These are phyloP conservation scores for Plectranthus barbatus DNA, from an alignment of 257 asterid species.

Conservation along the genomic window DNA sequence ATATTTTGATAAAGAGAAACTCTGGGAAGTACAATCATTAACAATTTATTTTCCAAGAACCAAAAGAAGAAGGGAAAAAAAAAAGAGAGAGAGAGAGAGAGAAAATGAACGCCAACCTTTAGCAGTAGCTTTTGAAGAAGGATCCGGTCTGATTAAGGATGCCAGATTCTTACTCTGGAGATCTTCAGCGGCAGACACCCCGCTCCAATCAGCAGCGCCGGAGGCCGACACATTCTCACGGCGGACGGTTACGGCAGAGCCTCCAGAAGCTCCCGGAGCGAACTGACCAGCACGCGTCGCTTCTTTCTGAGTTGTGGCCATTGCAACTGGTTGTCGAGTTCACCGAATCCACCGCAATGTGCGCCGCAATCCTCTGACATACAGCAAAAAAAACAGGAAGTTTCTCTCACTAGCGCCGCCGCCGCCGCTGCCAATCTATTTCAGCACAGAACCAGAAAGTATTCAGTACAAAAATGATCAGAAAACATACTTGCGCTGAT, in stretches of 20 bases:
- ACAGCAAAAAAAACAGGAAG: constrained; percentile 24
- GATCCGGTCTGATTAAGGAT: constrained; percentile 22
- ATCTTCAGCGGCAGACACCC: constrained; percentile 13
- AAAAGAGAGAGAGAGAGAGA: not conserved
- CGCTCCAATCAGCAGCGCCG: constrained; percentile 25
- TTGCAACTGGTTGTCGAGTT: constrained; percentile 51
- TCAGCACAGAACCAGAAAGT: not conserved
- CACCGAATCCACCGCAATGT: constrained; percentile 38
- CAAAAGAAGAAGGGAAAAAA: too few relatives aligned
- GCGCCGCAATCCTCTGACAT: constrained; percentile 39
- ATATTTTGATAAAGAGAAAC: too few relatives aligned
- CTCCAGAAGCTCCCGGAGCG: constrained; percentile 14
- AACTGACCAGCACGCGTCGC: constrained; percentile 35
- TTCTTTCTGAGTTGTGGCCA: constrained; percentile 67
- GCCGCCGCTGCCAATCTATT: not conserved
- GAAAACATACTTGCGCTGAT: not conserved
- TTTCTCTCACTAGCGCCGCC: constrained; percentile 19
- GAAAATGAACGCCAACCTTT: constrained; percentile 20
- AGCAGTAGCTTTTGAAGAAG: constrained; percentile 22
- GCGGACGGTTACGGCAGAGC: constrained; percentile 19
- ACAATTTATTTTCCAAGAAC: too few relatives aligned
- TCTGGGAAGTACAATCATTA: not conserved
- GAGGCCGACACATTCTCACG: constrained; percentile 26
- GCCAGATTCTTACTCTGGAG: constrained; percentile 16
- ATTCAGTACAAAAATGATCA: not conserved